A percentile compares a stretch with the other conserved stretches of the same genome.
phyloP scores from a whole-genome alignment of 106 monocot species.

The Apostasia ramifera region DNA sequence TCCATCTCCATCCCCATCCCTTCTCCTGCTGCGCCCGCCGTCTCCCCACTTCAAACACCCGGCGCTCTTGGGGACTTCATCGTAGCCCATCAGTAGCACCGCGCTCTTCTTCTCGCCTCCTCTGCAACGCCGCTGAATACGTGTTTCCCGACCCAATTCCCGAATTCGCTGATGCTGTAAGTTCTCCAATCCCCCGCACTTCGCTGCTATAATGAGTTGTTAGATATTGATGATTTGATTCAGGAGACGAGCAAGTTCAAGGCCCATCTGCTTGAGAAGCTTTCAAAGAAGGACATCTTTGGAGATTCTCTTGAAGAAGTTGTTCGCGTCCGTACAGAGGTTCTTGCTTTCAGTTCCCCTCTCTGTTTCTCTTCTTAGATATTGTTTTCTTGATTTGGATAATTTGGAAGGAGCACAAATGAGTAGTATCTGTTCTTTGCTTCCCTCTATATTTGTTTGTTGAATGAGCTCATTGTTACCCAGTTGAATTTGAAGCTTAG shows the following conservation, averaged over 20 bases:
- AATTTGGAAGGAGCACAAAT: background rate
- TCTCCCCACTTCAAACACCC: background rate
- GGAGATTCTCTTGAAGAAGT: constrained; percentile 46
- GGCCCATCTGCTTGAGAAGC: constrained; percentile 33
- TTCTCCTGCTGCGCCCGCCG: background rate
- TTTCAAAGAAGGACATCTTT: constrained; percentile 63
- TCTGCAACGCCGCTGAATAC: constrained; percentile 32
- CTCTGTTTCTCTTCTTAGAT: background rate
- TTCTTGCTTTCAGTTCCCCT: constrained; percentile 2
- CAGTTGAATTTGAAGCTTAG: no score
- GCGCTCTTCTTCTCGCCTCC: background rate
- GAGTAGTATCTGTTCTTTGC: no score
- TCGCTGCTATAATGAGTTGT: background rate
- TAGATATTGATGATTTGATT: background rate
- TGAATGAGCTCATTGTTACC: no score
- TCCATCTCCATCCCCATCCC: background rate
- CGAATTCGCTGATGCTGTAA: constrained; percentile 53
- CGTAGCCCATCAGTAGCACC: background rate
- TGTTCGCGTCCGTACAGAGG: constrained; percentile 53
- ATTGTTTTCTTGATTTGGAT: background rate
- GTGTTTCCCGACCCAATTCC: constrained; percentile 73
- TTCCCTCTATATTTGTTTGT: no score
- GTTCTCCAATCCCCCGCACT: background rate
- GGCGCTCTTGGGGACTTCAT: background rate
- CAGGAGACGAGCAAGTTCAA: constrained; percentile 62